These are phyloP conservation scores for Kurtzmaniella quercitrusa DNA, from an alignment of 1,139 yeast species.

Conservation along the genomic window DNA sequence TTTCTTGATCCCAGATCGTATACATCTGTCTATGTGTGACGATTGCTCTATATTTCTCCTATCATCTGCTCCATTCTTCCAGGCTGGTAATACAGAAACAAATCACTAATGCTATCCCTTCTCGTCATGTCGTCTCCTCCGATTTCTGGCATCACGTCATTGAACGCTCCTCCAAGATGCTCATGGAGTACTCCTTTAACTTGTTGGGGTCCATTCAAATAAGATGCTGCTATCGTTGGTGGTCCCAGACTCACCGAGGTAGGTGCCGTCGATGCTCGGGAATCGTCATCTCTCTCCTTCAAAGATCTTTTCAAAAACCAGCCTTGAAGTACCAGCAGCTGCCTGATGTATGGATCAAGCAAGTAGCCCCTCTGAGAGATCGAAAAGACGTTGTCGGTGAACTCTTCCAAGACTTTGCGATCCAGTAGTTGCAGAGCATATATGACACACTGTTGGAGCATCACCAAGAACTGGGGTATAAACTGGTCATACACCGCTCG, in stretches of 20 bases:
- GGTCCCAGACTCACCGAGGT: not conserved
- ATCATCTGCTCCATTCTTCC: not conserved
- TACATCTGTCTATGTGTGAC: no score
- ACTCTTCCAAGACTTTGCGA: not conserved
- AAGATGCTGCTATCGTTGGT: not conserved
- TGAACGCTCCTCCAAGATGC: not conserved
- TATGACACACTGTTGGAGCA: slow-evolving; percentile 3
- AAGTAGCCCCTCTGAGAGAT: slow-evolving; percentile 6
- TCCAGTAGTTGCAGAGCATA: not conserved
- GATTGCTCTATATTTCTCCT: not conserved
- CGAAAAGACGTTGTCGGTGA: slow-evolving; percentile 1
- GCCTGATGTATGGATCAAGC: slow-evolving; percentile 3
- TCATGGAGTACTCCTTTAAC: not conserved
- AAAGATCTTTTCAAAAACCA: not conserved
- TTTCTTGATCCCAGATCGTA: no score
- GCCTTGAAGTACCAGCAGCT: not conserved
- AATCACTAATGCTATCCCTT: slow-evolving; percentile 4
- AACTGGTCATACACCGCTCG: slow-evolving; percentile 5
- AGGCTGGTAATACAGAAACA: slow-evolving; percentile 6
- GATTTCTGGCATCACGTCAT: not conserved
- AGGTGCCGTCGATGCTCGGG: not conserved
- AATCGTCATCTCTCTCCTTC: not conserved
- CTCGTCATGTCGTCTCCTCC: not conserved
- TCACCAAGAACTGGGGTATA: slow-evolving; percentile 6
- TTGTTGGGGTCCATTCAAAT: not conserved